Percentiles rank a stretch among this genome's conserved stretches.
Conservation (phyloP, 2,329 filamentous ascomycete species). For the Xylaria sp. region DNA sequence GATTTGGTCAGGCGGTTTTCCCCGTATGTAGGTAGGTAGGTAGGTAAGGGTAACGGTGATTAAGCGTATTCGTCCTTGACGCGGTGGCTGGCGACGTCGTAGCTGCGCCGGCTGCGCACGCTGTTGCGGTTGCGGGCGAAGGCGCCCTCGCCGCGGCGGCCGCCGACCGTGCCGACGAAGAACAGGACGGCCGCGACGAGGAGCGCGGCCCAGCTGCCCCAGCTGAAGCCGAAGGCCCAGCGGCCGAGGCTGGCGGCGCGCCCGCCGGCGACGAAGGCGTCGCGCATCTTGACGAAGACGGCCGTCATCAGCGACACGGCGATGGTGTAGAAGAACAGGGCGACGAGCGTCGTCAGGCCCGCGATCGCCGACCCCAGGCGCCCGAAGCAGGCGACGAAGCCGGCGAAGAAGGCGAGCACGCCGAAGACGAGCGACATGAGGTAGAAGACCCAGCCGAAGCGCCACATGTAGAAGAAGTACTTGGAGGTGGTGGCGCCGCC, state of each 20-base stretch:
- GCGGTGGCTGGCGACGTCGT: slow-evolving; percentile 58
- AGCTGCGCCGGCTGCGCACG: slow-evolving; percentile 56
- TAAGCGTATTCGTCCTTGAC: slow-evolving; percentile 73
- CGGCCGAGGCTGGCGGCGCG: slow-evolving; percentile 63
- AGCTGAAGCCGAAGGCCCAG: slow-evolving; percentile 77
- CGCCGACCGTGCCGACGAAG: slow-evolving; percentile 56
- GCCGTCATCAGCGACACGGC: slow-evolving; percentile 74
- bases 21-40: too few species aligned
- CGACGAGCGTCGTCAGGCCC: slow-evolving; percentile 58
- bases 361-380: slow-evolving; percentile 71
- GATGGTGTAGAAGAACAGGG: slow-evolving; percentile 70
- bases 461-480: slow-evolving; percentile 79
- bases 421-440: slow-evolving; percentile 83
- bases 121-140: slow-evolving; percentile 54
- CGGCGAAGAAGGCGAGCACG: slow-evolving; percentile 66
- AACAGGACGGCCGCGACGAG: slow-evolving; percentile 70
- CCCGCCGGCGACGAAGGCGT: slow-evolving; percentile 61
- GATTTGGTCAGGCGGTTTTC: background rate
- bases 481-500: slow-evolving; percentile 57
- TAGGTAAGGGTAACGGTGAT: too few species aligned
- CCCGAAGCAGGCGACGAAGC: slow-evolving; percentile 70
- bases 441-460: slow-evolving; percentile 92
- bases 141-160: slow-evolving; percentile 44
- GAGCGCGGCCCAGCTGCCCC: slow-evolving; percentile 69
- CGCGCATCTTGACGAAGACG: slow-evolving; percentile 69